phyloP scores from a whole-genome alignment of 1,284 basidiomycete genomes.

The Melanopsichium pennsylvanicum region DNA sequence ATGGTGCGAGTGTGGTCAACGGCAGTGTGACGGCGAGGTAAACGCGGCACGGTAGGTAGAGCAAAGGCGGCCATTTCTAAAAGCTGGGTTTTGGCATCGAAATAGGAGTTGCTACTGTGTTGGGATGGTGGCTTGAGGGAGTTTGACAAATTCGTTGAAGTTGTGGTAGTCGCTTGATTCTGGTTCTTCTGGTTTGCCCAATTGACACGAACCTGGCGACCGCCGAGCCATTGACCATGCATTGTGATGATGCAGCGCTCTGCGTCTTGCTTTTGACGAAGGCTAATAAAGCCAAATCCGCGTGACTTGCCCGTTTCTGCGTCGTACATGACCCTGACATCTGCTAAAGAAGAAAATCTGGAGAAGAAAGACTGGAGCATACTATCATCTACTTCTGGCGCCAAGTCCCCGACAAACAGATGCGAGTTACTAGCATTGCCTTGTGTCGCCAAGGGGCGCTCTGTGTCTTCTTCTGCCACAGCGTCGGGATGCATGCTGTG shows the following conservation, averaged over 20 bases:
- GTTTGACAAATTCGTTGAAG: not conserved
- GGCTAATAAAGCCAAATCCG: conserved; percentile 90
- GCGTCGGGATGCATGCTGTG: conserved; percentile 36
- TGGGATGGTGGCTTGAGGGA: not conserved
- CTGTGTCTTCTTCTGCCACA: not conserved
- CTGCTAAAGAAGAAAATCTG: conserved; percentile 90
- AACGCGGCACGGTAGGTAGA: not conserved
- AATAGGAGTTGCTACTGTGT: too few relatives aligned
- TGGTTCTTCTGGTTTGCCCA: conserved; percentile 99
- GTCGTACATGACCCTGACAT: conserved; percentile 99
- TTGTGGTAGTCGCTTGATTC: conserved; percentile 57
- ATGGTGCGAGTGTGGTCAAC: conserved; percentile 2
- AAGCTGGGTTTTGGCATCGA: not conserved
- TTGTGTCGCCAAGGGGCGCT: conserved; percentile 65
- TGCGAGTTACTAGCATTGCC: conserved; percentile 86
- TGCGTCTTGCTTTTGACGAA: conserved; percentile 94
- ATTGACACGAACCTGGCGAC: conserved; percentile 96
- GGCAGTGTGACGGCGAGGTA: conserved; percentile 29
- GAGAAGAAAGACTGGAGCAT: conserved; percentile 93
- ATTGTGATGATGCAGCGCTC: conserved; percentile 97
- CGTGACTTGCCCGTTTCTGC: conserved; percentile 98
- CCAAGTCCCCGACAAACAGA: conserved; percentile 97
- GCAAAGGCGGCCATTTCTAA: conserved; percentile 9
- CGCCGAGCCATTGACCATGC: conserved; percentile 99
- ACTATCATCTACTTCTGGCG: conserved; percentile 97